phyloP scores from a whole-genome alignment of 306 rosid genomes.

The Castanea mollissima region DNA sequence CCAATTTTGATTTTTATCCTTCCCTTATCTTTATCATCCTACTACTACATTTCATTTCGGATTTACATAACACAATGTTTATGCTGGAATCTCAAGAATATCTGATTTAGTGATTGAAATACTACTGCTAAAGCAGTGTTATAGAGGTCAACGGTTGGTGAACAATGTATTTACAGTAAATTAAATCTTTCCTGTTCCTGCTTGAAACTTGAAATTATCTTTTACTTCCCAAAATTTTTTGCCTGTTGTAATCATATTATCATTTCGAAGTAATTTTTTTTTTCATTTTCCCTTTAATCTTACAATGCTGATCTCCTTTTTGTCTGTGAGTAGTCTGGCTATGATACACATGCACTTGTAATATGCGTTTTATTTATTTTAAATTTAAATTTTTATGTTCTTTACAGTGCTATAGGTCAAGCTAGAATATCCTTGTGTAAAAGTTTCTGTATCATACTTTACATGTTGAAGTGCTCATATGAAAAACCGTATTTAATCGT shows the following conservation, averaged over 20 bases:
- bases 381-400: not conserved
- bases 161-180: not conserved
- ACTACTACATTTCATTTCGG: not conserved
- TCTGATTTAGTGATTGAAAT: not conserved
- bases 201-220: not conserved
- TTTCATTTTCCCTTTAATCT: not conserved
- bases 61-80: not conserved
- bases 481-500: not conserved
- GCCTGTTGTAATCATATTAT: not conserved
- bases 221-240: not conserved
- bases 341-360: not conserved
- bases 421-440: not conserved
- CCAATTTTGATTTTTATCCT: not conserved
- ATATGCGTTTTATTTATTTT: not conserved
- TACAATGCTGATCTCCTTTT: not conserved
- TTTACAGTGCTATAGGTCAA: not conserved
- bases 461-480: not conserved
- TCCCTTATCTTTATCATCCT: not conserved
- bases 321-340: not conserved
- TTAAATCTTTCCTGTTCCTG: not conserved
- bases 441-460: not conserved
- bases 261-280: not conserved
- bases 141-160: not conserved
- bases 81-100: not conserved
- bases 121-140: not conserved